phyloP scores from a whole-genome alignment of 2,329 filamentous ascomycete genomes.

The Fusarium xyrophilum region DNA sequence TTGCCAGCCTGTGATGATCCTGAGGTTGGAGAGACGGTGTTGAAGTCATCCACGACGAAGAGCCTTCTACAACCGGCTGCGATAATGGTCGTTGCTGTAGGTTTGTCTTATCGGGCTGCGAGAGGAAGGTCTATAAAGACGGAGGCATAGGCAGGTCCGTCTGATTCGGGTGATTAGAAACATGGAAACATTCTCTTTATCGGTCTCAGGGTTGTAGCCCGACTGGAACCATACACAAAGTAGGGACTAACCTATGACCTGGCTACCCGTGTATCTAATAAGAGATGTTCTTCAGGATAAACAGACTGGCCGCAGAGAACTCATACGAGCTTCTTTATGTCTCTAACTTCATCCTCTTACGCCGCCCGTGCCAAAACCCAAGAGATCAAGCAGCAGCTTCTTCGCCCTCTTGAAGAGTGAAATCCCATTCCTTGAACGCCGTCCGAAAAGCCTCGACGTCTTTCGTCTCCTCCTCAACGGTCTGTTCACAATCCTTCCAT shows the following conservation, averaged over 20 bases:
- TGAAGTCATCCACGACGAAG: not conserved
- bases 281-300: not conserved
- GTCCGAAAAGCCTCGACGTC: slow-evolving; percentile 82
- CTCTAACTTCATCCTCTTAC: not conserved
- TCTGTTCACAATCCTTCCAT: slow-evolving; percentile 86
- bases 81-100: not conserved
- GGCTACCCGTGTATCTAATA: not conserved
- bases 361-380: slow-evolving; percentile 25
- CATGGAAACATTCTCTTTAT: not conserved
- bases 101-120: not conserved
- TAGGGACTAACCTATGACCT: not conserved
- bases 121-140: not conserved
- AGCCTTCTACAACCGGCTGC: not conserved
- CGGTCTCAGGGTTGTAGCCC: not conserved
- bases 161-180: not conserved
- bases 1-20: not conserved
- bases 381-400: slow-evolving; percentile 12
- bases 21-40: not conserved
- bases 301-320: not conserved
- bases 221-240: not conserved
- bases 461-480: slow-evolving; percentile 75
- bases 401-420: slow-evolving; percentile 58
- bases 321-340: not conserved
- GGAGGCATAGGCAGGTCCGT: not conserved
- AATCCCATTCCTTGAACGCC: slow-evolving; percentile 87